Percentiles rank a stretch among this genome's conserved stretches.
Evolutionary conservation across 441 rosid genomes (phyloP).

Genomic region (Brassica hybrid): DNA sequence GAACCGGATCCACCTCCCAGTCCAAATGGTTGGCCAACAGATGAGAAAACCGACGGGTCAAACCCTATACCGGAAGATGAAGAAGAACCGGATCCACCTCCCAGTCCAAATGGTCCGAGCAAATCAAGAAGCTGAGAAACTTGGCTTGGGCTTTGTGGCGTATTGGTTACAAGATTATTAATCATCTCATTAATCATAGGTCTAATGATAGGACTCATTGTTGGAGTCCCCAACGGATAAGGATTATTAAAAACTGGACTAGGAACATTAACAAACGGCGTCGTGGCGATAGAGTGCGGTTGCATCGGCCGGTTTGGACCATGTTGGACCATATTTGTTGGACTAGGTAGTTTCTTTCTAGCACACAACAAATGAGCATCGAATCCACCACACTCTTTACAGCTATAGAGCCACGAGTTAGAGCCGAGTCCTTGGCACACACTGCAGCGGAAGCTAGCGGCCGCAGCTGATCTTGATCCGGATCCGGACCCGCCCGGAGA

Average conservation of each 20-base stretch:
- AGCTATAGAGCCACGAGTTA: conserved; percentile 51
- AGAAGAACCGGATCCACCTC: conserved; percentile 3
- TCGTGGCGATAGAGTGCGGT: too few relatives aligned
- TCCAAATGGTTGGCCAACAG: too few relatives aligned
- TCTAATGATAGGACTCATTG: background rate
- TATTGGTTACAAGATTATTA: conserved; percentile 25
- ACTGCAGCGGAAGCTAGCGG: conserved; percentile 43
- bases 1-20: conserved; percentile 17
- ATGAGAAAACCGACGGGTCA: too few relatives aligned
- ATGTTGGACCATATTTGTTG: too few relatives aligned
- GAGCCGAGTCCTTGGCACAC: conserved; percentile 42
- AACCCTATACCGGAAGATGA: background rate
- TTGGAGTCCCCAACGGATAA: conserved; percentile 1
- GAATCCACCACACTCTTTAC: conserved; percentile 46
- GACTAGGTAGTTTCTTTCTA: conserved; percentile 21
- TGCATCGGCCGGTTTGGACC: conserved; percentile 6
- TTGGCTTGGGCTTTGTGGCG: conserved; percentile 31
- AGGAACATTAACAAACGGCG: conserved; percentile 9
- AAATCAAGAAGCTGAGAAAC: conserved; percentile 23
- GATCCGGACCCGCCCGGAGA: conserved; percentile 21
- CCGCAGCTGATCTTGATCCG: conserved; percentile 6
- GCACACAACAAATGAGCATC: conserved; percentile 54
- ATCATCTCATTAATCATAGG: conserved; percentile 23
- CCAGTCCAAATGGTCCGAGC: conserved; percentile 24
- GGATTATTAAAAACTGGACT: conserved; percentile 17